Percentiles rank a stretch among this genome's conserved stretches.
phyloP scores from a whole-genome alignment of 2,329 filamentous ascomycete species.

The Neonectria sp. region DNA sequence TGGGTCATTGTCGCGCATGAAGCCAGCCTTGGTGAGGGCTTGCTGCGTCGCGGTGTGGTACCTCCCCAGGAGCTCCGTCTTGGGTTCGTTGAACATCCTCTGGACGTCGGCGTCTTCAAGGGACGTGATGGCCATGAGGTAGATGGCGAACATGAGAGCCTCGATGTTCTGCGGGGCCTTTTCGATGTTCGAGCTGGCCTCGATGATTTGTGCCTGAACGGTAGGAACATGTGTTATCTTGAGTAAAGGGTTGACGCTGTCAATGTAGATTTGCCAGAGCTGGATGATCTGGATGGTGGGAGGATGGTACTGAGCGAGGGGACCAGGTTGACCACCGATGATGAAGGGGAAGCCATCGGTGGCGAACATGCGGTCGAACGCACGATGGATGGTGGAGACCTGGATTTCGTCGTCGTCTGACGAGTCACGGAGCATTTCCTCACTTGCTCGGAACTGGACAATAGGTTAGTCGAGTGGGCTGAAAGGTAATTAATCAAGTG shows the following conservation, averaged over 20 bases:
- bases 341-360: constrained; percentile 72
- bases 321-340: constrained; percentile 60
- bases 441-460: constrained; percentile 64
- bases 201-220: constrained; percentile 75
- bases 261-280: constrained; percentile 79
- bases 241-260: constrained; percentile 78
- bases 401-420: constrained; percentile 70
- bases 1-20: constrained; percentile 76
- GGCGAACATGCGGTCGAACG: constrained; percentile 73
- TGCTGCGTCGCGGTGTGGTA: constrained; percentile 74
- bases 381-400: constrained; percentile 69
- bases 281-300: constrained; percentile 72
- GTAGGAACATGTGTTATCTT: constrained; percentile 79
- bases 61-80: constrained; percentile 63
- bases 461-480: constrained; percentile 22
- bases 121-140: constrained; percentile 71
- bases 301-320: constrained; percentile 66
- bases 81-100: constrained; percentile 68
- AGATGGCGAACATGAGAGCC: constrained; percentile 78
- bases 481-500: no score
- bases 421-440: constrained; percentile 66
- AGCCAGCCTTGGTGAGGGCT: constrained; percentile 76
- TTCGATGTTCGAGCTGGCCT: constrained; percentile 69
- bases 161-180: constrained; percentile 72
- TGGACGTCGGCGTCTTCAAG: constrained; percentile 71